These are phyloP conservation scores for Phytophthora tubulina DNA, from an alignment of 352 stramenopile species.

Conservation along the genomic window DNA sequence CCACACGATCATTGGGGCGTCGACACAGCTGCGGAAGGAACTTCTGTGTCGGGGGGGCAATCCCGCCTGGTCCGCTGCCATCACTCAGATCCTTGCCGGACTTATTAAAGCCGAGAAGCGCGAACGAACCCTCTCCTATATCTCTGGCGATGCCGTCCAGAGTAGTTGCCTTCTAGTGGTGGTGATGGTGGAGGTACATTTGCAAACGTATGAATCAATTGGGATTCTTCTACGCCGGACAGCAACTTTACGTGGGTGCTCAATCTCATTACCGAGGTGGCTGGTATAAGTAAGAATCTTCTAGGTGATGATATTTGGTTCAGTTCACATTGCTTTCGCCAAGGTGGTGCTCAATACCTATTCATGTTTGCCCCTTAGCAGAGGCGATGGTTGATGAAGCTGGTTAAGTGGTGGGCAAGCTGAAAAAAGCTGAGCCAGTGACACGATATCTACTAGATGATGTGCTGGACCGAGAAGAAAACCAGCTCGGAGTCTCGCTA, in stretches of 20 bases:
- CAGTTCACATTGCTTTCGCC: conserved; percentile 15
- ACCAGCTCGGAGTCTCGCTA: not conserved
- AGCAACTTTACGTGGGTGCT: conserved; percentile 27
- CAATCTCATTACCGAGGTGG: conserved; percentile 14
- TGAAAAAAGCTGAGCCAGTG: not conserved
- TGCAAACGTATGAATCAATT: not conserved
- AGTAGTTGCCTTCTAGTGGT: not conserved
- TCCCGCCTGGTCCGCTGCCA: conserved; percentile 12
- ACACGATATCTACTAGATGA: not conserved
- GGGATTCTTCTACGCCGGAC: conserved; percentile 9
- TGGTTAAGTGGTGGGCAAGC: conserved; percentile 24
- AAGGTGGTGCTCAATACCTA: conserved; percentile 26
- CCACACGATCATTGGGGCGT: conserved; percentile 29
- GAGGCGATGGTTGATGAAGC: conserved; percentile 26
- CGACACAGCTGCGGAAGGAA: conserved; percentile 4
- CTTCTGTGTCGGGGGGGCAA: not conserved
- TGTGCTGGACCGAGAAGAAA: not conserved
- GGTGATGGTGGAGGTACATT: not conserved
- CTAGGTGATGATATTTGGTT: conserved; percentile 16
- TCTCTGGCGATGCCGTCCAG: not conserved
- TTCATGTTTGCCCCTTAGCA: conserved; percentile 41
- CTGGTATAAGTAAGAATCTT: conserved; percentile 1
- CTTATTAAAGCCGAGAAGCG: not conserved
- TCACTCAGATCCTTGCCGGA: not conserved
- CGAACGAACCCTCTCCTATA: not conserved